These are phyloP conservation scores for Tillandsia fasciculata DNA, from an alignment of 176 grass and related monocot genomes.

Conservation along the genomic window DNA sequence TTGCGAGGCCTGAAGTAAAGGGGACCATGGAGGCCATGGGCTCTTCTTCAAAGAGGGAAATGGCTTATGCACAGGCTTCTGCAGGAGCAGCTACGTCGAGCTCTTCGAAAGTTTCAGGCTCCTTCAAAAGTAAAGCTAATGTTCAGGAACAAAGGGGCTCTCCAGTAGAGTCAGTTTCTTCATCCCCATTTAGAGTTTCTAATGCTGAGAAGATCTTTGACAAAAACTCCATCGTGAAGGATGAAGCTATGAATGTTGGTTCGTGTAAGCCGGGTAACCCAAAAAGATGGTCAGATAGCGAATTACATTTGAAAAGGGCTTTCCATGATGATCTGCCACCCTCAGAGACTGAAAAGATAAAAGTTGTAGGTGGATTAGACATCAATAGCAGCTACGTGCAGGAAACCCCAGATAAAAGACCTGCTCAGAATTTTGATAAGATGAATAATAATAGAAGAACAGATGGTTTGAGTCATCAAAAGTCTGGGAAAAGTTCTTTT, in stretches of 20 bases:
- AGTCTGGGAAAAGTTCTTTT: conserved; percentile 22
- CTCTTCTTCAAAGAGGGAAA: conserved; percentile 21
- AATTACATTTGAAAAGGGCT: not conserved
- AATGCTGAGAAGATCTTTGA: conserved; percentile 13
- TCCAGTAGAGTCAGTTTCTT: conserved; percentile 79
- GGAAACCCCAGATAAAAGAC: conserved; percentile 20
- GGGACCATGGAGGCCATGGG: no score
- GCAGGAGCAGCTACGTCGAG: conserved; percentile 39
- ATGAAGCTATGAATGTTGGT: conserved; percentile 2
- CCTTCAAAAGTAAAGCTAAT: conserved; percentile 44
- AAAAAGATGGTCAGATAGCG: not conserved
- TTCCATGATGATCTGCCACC: not conserved
- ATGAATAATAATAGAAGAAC: not conserved
- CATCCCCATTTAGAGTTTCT: conserved; percentile 42
- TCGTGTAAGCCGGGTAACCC: not conserved
- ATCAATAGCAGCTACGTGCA: conserved; percentile 25
- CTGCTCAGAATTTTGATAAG: conserved; percentile 15
- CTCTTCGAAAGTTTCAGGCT: conserved; percentile 52
- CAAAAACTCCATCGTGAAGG: not conserved
- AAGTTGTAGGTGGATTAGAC: conserved; percentile 8
- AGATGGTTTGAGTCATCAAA: not conserved
- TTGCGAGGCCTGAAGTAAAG: no score
- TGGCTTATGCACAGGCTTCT: conserved; percentile 23
- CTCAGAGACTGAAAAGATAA: not conserved
- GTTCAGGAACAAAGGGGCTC: conserved; percentile 45